phyloP scores from a whole-genome alignment of 352 stramenopile genomes.

The Discostella stelligera region DNA sequence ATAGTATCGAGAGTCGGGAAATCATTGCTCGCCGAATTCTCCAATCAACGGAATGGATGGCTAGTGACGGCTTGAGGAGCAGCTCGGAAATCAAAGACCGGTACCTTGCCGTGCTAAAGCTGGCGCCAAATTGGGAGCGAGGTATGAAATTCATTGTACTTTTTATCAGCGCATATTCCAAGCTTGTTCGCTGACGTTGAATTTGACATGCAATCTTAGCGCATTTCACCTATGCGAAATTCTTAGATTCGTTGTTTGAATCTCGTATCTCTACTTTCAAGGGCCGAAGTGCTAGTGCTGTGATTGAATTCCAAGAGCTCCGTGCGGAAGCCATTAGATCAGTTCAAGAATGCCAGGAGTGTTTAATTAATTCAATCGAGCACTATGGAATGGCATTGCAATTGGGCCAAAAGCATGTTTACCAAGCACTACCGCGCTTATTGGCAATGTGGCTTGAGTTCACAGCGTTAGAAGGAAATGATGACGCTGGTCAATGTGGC shows the following conservation, averaged over 20 bases:
- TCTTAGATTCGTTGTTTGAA: conserved; percentile 73
- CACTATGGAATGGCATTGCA: conserved; percentile 89
- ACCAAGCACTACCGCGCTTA: conserved; percentile 94
- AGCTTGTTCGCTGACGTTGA: background rate
- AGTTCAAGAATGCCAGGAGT: conserved; percentile 80
- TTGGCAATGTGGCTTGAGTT: conserved; percentile 98
- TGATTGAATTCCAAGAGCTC: background rate
- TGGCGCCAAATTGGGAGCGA: conserved; percentile 91
- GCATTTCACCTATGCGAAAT: conserved; percentile 83
- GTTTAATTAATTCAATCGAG: conserved; percentile 89
- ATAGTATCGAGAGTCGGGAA: conserved; percentile 38
- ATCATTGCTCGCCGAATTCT: conserved; percentile 88
- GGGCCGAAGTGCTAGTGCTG: background rate
- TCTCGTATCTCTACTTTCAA: conserved; percentile 46
- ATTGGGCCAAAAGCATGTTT: conserved; percentile 92
- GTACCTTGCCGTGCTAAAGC: conserved; percentile 92
- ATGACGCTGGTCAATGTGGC: conserved; percentile 25
- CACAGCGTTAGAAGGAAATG: conserved; percentile 71
- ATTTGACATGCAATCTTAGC: conserved; percentile 20
- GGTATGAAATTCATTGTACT: conserved; percentile 45
- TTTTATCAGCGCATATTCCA: background rate
- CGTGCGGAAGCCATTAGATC: conserved; percentile 45
- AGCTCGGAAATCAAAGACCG: conserved; percentile 90
- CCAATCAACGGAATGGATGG: conserved; percentile 94
- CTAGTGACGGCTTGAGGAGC: conserved; percentile 91